Base-by-base conservation (phyloP, 345 rosid species). In the Turnera subulata region DNA sequence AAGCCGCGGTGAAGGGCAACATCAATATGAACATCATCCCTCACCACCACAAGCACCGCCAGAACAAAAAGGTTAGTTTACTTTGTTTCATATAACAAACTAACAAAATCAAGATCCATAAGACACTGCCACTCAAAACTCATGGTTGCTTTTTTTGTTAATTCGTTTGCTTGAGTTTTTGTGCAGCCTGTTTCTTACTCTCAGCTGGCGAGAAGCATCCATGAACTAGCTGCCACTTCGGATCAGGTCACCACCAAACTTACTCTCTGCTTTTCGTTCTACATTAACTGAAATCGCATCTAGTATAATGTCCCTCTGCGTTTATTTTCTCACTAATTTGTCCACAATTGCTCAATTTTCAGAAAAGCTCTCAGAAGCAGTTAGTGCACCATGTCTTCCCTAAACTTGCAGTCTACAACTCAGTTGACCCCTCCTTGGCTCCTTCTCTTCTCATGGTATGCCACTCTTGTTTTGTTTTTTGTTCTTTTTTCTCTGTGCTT, bases 391-490 rank as follows among this genome's bases (percentile, higher is more conserved):
- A 87, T 39, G 97, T 93, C 54, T 93, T 93, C 70, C 99, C 99
- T 33, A 93, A 93, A 72, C 92, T 93, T 23, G 97, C 97, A 8
- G 99, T 93, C 21, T 93, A 93, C 78, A 93, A 93, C 70, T 93
- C 99, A 18, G 97, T 93, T 65, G 99, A 93, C 55, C 99, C 99
- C 47, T 93, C 99, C 22, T 68, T 93, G 72, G 99, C 99, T 12
- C 99, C 99, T 24, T 93, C 99, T 61, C 99, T 93, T 68, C 97
- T 93, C 58, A 93, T 93, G 98, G 98, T 89, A 82, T 69, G 78
- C 50, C 35, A 46, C 53, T 8, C 23, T 13, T 14, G 22, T 64
- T 67, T 40, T 32, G 1, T 5, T 29, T 24, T 46, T 11, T 40
- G 18, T 51, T 25, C 29, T 40, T 8, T 11, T 16, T 9, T 13